Evolutionary conservation across 768 basidiomycete genomes (phyloP).

Genomic region (Leucosporidium scottii): DNA sequence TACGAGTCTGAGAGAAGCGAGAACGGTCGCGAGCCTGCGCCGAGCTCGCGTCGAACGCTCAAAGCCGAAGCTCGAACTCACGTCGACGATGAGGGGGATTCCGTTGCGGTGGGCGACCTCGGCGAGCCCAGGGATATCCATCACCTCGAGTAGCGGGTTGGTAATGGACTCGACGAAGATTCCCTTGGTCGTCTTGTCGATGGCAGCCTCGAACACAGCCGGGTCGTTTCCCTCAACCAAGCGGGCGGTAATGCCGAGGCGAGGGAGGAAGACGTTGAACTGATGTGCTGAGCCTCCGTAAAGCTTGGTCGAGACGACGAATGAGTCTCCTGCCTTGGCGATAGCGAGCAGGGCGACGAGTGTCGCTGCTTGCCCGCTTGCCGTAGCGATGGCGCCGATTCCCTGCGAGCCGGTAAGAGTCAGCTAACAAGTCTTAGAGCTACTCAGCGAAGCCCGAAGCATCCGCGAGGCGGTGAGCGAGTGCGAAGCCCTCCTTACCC

Average conservation of each 20-base stretch:
- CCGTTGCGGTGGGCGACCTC: conserved; percentile 63
- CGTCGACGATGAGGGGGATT: conserved; percentile 67
- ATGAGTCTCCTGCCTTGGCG: conserved; percentile 63
- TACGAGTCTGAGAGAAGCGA: too few relatives aligned
- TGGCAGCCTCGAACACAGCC: background rate
- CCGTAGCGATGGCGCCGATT: conserved; percentile 59
- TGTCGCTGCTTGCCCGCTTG: conserved; percentile 66
- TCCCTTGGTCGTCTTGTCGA: conserved; percentile 46
- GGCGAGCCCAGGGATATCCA: conserved; percentile 58
- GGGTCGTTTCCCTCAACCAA: background rate
- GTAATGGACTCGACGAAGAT: conserved; percentile 59
- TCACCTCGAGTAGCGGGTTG: conserved; percentile 61
- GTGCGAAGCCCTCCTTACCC: conserved; percentile 41
- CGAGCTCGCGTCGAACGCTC: background rate
- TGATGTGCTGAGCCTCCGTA: conserved; percentile 3
- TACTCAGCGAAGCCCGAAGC: too few relatives aligned
- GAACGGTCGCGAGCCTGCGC: background rate
- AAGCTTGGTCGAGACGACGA: conserved; percentile 45
- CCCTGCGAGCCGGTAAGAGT: conserved; percentile 34
- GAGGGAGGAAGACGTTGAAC: conserved; percentile 52
- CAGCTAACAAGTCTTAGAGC: too few relatives aligned
- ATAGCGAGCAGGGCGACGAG: conserved; percentile 45
- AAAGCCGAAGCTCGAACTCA: conserved; percentile 47
- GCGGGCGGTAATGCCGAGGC: conserved; percentile 51
- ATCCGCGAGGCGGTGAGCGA: too few relatives aligned